A percentile compares a stretch with the other conserved stretches of the same genome.
phyloP scores from a whole-genome alignment of 495 filamentous ascomycete genomes.

The Chaetomidium leptoderma region DNA sequence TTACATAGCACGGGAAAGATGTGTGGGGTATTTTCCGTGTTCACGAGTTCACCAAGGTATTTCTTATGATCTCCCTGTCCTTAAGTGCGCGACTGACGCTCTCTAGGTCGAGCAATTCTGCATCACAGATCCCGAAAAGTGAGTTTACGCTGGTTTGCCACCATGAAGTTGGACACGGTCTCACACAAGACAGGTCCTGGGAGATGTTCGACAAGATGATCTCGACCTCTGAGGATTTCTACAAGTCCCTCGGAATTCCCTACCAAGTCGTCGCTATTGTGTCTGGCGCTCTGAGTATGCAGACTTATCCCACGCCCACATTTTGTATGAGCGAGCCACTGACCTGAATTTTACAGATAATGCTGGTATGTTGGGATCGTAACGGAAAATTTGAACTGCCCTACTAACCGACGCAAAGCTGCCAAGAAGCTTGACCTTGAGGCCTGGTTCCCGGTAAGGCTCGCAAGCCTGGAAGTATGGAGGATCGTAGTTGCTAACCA shows the following conservation, averaged over 20 bases:
- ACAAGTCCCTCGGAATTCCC: conserved; percentile 80
- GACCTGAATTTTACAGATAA: conserved; percentile 24
- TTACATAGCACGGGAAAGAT: conserved; percentile 72
- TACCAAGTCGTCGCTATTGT: conserved; percentile 91
- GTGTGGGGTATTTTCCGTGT: conserved; percentile 98
- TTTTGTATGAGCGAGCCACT: background rate
- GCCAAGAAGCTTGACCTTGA: conserved; percentile 95
- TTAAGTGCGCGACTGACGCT: background rate
- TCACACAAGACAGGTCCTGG: conserved; percentile 56
- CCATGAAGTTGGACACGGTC: background rate
- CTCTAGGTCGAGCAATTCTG: conserved; percentile 84
- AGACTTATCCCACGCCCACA: background rate
- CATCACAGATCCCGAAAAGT: conserved; percentile 84
- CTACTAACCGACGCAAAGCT: conserved; percentile 60
- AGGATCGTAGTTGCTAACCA: background rate
- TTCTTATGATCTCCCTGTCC: background rate
- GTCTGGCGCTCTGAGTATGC: conserved; percentile 72
- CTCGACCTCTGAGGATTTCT: conserved; percentile 83
- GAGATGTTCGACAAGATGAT: conserved; percentile 93
- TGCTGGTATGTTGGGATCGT: conserved; percentile 10
- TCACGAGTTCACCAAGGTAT: conserved; percentile 94
- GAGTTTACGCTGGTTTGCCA: background rate
- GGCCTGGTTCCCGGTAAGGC: conserved; percentile 83
- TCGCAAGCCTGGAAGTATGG: conserved; percentile 36
- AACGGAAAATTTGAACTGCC: background rate